phyloP scores from a whole-genome alignment of 225 moss, liverwort and hornwort genomes.

The Ulota crispa region DNA sequence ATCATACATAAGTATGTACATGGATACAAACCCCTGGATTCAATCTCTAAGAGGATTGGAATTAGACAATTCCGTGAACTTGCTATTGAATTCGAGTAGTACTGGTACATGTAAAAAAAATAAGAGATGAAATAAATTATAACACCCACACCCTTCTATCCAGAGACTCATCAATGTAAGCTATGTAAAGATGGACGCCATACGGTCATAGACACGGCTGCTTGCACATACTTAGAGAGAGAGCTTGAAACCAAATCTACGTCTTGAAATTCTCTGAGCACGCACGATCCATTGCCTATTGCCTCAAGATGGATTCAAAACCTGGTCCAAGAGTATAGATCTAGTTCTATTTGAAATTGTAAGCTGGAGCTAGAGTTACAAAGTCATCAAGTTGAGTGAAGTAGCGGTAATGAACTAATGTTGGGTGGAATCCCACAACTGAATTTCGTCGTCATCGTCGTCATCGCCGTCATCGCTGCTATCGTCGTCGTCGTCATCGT shows the following conservation, averaged over 20 bases:
- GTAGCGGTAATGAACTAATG: neutral
- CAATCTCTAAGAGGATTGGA: neutral
- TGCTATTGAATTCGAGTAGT: neutral
- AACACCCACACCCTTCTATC: neutral
- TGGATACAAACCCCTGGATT: neutral
- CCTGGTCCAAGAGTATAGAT: neutral
- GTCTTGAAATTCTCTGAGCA: neutral
- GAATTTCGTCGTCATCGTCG: constrained; percentile 36
- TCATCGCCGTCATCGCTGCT: constrained; percentile 18
- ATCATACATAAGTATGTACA: neutral
- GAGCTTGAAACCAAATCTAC: neutral
- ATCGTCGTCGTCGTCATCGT: constrained; percentile 8
- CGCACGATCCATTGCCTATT: neutral
- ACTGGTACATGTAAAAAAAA: neutral
- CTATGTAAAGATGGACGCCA: neutral
- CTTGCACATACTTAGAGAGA: too few species aligned
- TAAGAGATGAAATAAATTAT: neutral
- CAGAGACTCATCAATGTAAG: too few species aligned
- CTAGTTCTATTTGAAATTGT: too few species aligned
- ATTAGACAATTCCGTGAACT: neutral
- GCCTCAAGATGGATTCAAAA: neutral
- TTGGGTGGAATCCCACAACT: constrained; percentile 23
- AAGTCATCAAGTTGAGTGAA: neutral
- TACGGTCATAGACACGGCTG: neutral
- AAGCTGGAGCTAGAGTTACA: neutral